Percentiles rank a stretch among this genome's conserved stretches.
Conservation (phyloP, 83 land plant genomes). For the Picea abies region DNA sequence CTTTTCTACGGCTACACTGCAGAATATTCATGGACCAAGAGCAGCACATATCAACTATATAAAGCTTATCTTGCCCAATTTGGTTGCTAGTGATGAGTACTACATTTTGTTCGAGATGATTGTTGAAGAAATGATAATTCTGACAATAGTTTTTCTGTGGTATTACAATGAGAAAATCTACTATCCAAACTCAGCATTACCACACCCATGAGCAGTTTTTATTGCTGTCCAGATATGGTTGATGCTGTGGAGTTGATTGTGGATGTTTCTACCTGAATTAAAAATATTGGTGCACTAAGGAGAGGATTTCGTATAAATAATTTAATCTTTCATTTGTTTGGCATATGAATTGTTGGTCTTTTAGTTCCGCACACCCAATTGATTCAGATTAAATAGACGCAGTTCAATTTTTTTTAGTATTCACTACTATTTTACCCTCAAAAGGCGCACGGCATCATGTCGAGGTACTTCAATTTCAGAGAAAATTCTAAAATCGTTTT, state of each 20-base stretch:
- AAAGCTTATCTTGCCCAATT: background rate
- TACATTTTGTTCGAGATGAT: conserved; percentile 48
- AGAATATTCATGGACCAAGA: background rate
- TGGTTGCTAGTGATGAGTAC: background rate
- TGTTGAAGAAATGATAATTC: conserved; percentile 90
- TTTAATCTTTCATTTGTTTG: conserved; percentile 42
- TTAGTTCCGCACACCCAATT: too few relatives aligned
- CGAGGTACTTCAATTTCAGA: too few relatives aligned
- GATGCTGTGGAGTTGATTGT: conserved; percentile 32
- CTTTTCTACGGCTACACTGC: too few relatives aligned
- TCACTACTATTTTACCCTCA: too few relatives aligned
- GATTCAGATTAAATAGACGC: too few relatives aligned
- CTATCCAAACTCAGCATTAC: conserved; percentile 82
- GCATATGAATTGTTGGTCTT: conserved; percentile 18
- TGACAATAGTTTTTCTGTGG: conserved; percentile 77
- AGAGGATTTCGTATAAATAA: conserved; percentile 47
- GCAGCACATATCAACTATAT: background rate
- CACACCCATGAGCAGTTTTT: conserved; percentile 78
- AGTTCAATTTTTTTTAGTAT: too few relatives aligned
- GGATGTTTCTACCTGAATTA: conserved; percentile 16
- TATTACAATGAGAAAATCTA: conserved; percentile 43
- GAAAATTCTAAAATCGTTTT: too few relatives aligned
- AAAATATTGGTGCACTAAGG: conserved; percentile 63
- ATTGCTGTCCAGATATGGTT: conserved; percentile 87
- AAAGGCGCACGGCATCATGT: too few relatives aligned